Evolutionary conservation across 768 basidiomycete species (phyloP).

Genomic region (Trametes maxima): DNA sequence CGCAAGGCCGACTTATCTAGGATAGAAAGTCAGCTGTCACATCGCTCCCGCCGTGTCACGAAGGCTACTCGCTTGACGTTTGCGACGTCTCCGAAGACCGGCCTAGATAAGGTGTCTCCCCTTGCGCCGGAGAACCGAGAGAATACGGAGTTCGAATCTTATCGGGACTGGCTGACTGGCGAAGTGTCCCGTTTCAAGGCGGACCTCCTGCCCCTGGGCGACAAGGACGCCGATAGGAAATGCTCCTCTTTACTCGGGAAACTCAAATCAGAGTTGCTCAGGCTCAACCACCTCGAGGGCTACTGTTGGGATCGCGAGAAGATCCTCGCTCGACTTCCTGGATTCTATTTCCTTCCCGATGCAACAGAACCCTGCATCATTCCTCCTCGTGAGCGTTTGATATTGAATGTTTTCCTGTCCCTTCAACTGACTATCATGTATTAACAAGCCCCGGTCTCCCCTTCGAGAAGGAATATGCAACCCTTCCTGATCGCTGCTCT

Average conservation of each 20-base stretch:
- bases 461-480: neutral
- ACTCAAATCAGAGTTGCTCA: neutral
- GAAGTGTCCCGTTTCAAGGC: neutral
- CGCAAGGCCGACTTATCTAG: neutral
- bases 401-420: neutral
- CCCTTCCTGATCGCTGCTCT: constrained; percentile 6
- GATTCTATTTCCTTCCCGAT: neutral
- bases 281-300: neutral
- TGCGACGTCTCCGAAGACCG: neutral
- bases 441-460: neutral
- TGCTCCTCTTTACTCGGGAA: neutral
- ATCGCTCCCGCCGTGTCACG: neutral
- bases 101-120: neutral
- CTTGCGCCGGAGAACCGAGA: neutral
- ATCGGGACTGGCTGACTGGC: neutral
- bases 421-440: neutral
- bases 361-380: neutral
- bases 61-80: neutral
- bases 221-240: neutral
- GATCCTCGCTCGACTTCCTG: neutral
- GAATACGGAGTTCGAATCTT: neutral
- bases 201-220: neutral
- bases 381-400: neutral
- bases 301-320: constrained; percentile 8
- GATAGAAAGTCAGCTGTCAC: neutral